A percentile compares a stretch with the other conserved stretches of the same genome.
Evolutionary conservation across 2,329 filamentous ascomycete species (phyloP).

Genomic region (Fusarium stilboides): DNA sequence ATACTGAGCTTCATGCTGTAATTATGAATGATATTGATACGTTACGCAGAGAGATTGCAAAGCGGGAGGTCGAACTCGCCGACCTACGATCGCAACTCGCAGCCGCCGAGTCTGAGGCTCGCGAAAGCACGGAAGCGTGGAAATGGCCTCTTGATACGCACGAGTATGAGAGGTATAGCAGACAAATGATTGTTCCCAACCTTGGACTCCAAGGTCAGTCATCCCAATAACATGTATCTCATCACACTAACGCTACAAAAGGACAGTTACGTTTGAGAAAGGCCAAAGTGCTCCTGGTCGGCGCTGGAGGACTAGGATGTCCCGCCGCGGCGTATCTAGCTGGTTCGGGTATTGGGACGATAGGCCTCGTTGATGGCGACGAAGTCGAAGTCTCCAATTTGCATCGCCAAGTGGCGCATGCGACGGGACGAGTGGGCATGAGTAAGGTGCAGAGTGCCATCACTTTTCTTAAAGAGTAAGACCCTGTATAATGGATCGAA

Average conservation of each 20-base stretch:
- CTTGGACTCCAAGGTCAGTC: slow-evolving; percentile 80
- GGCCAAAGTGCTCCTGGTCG: slow-evolving; percentile 83
- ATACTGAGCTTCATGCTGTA: background rate
- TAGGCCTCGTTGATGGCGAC: slow-evolving; percentile 92
- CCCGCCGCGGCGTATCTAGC: slow-evolving; percentile 94
- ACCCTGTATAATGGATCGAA: background rate
- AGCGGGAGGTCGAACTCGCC: slow-evolving; percentile 64
- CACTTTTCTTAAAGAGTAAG: slow-evolving; percentile 69
- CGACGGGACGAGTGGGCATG: slow-evolving; percentile 77
- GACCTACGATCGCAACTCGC: slow-evolving; percentile 63
- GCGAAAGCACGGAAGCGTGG: slow-evolving; percentile 48
- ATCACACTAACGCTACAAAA: slow-evolving; percentile 51
- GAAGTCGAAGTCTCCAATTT: slow-evolving; percentile 90
- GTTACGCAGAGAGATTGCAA: slow-evolving; percentile 64
- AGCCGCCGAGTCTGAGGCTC: slow-evolving; percentile 54
- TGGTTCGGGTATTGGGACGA: slow-evolving; percentile 85
- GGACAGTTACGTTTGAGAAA: slow-evolving; percentile 82
- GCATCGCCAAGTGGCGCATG: slow-evolving; percentile 91
- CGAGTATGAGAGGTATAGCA: slow-evolving; percentile 89
- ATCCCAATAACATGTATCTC: fast-evolving
- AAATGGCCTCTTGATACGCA: slow-evolving; percentile 79
- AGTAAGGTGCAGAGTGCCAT: slow-evolving; percentile 86
- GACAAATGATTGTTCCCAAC: slow-evolving; percentile 90
- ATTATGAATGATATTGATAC: slow-evolving; percentile 57
- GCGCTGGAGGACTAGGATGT: slow-evolving; percentile 90